Percentiles rank a stretch among this genome's conserved stretches.
Evolutionary conservation across 2,329 filamentous ascomycete genomes (phyloP).

Genomic region (Intubia oerlemansii): DNA sequence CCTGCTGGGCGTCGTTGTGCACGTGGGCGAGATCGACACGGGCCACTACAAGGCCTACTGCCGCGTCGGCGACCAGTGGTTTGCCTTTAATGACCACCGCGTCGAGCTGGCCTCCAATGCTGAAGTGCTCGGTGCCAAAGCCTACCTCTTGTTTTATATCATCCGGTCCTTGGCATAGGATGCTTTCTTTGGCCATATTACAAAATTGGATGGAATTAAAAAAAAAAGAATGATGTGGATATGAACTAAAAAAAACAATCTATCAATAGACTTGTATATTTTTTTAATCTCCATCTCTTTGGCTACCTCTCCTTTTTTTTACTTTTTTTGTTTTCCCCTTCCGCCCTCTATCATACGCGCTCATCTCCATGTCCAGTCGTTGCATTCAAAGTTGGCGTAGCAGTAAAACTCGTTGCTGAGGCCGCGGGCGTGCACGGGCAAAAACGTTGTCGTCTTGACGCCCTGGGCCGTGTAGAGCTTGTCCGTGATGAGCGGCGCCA

Average conservation of each 20-base stretch:
- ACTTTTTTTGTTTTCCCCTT: not conserved
- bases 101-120: conserved; percentile 67
- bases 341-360: not conserved
- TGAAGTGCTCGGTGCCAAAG: conserved; percentile 68
- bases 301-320: not conserved
- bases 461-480: conserved; percentile 47
- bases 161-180: conserved; percentile 33
- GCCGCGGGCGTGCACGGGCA: conserved; percentile 46
- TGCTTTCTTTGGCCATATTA: not conserved
- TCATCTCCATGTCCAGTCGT: conserved; percentile 21
- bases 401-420: conserved; percentile 66
- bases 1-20: conserved; percentile 73
- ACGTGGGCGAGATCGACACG: conserved; percentile 81
- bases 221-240: too few species aligned
- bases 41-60: conserved; percentile 89
- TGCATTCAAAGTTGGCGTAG: conserved; percentile 57
- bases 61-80: conserved; percentile 73
- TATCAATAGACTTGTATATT: not conserved
- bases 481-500: conserved; percentile 36
- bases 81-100: conserved; percentile 87
- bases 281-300: not conserved
- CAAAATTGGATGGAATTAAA: not conserved
- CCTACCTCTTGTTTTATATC: conserved; percentile 80
- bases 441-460: conserved; percentile 42
- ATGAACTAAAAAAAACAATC: too few species aligned